A percentile compares a stretch with the other conserved stretches of the same genome.
phyloP scores from a whole-genome alignment of 495 filamentous ascomycete genomes.

The Viridothelium virens region DNA sequence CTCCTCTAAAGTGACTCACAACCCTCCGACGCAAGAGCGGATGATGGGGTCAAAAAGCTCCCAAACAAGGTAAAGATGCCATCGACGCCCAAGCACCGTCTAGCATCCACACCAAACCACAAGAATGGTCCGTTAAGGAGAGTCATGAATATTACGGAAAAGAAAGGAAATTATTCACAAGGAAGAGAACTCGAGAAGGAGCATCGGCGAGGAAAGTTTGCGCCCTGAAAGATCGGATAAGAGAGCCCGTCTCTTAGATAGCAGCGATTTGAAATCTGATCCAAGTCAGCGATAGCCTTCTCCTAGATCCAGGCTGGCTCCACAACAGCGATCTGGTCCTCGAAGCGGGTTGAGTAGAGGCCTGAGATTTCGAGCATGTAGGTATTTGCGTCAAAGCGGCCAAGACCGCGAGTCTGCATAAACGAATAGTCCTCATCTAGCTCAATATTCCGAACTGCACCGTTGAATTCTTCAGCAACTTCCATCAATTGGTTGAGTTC shows the following conservation, averaged over 20 bases:
- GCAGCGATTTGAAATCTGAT: not conserved
- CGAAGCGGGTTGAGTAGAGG: conserved; percentile 41
- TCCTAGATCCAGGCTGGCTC: conserved; percentile 8
- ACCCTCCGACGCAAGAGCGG: too few species aligned
- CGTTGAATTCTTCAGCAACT: conserved; percentile 80
- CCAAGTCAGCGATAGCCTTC: not conserved
- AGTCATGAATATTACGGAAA: conserved; percentile 5
- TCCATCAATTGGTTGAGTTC: conserved; percentile 69
- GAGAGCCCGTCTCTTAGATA: conserved; percentile 4
- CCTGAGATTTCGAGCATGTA: conserved; percentile 76
- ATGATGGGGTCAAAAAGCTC: too few species aligned
- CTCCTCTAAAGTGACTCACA: not conserved
- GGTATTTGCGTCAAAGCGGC: conserved; percentile 69
- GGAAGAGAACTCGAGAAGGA: not conserved
- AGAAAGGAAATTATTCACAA: not conserved
- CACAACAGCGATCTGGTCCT: conserved; percentile 9
- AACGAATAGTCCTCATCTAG: conserved; percentile 47
- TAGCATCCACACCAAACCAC: not conserved
- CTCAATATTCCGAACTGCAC: conserved; percentile 38
- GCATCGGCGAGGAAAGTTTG: not conserved
- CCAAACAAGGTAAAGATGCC: not conserved
- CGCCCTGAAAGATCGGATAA: conserved; percentile 1
- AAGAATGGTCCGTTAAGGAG: conserved; percentile 7
- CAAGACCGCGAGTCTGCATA: conserved; percentile 59
- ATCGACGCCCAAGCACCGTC: not conserved